Base-by-base conservation (phyloP, 2,329 filamentous ascomycete species). In the Triangularia verruculosa region DNA sequence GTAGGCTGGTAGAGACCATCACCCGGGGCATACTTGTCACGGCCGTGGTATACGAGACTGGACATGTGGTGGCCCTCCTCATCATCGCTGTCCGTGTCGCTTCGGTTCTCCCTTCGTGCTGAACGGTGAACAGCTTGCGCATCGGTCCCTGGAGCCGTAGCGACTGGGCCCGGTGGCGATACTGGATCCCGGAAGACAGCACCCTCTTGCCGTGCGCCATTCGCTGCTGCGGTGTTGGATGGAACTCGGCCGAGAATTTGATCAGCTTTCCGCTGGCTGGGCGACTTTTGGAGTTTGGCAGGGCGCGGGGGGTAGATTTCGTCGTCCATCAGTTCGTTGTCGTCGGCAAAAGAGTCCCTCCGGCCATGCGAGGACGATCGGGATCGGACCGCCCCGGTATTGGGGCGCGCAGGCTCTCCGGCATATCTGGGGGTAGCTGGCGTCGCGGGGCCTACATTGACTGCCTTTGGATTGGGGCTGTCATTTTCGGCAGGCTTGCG, bases 1-100 rank as follows among this genome's bases (percentile, higher is more conserved):
- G 86, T 81, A 3, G 84, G 79, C 28, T 85, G 76, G 72, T 91
- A 92, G 39, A 84, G 74, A 15, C 83, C 83, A 60, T 83, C 75
- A 32, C 84, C 80, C 9, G 83, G 83, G 34, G 71, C 72, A 62
- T 81, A 72, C 22, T 78, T 75, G 53, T 79, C 76, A 12, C 74
- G 75, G 47, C 73, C 78, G 68, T 72, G 81, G 74, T 73, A 82
- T 57, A 75, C 73, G 74, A 74, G 77, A 66, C 75, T 81, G 43
- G 73, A 79, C 61, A 78, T 73, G 65, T 73, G 76, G 71, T 77
- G 73, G n/a, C 71, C 73, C 24, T 72, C 70, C 52, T 74, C 70
- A 54, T 72, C 75, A 56, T 72, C 75, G 17, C 73, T 71, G 5
- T 75, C 73, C 32, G 72, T 70, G 30, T 76, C 71, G 5, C 68